Percentiles rank a stretch among this genome's conserved stretches.
phyloP scores from a whole-genome alignment of 2,329 filamentous ascomycete species.

The Hymenoscyphus albidus region DNA sequence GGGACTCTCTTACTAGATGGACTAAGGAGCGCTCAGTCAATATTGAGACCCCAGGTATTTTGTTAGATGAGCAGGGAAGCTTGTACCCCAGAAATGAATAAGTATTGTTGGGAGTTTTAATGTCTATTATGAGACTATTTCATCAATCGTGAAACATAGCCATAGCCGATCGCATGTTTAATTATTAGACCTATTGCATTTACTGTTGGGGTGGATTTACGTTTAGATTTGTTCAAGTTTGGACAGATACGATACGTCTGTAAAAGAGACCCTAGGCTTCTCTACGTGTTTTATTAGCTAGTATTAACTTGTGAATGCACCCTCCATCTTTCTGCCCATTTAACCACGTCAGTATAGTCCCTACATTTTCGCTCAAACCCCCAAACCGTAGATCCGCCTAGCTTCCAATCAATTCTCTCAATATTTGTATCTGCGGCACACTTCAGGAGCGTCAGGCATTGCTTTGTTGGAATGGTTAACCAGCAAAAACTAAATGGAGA shows the following conservation, averaged over 20 bases:
- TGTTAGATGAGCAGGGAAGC: not conserved
- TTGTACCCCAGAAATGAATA: not conserved
- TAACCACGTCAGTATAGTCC: not conserved
- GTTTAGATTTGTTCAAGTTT: not conserved
- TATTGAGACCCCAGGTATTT: not conserved
- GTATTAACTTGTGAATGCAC: not conserved
- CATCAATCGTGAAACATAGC: not conserved
- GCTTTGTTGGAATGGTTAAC: not conserved
- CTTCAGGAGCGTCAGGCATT: not conserved
- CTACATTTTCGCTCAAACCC: constrained; percentile 3
- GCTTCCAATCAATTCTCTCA: not conserved
- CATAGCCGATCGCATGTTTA: not conserved
- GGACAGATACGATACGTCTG: not conserved
- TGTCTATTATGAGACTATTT: not conserved
- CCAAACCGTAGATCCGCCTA: not conserved
- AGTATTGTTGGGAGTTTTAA: not conserved
- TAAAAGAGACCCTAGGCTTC: not conserved
- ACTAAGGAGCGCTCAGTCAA: not conserved
- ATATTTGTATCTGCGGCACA: constrained; percentile 5
- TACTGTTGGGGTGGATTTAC: too few species aligned
- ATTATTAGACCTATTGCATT: too few species aligned
- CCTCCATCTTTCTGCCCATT: not conserved
- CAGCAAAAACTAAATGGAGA: not conserved
- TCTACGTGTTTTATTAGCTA: not conserved
- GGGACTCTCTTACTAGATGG: not conserved